phyloP scores from a whole-genome alignment of 1,139 yeast genomes.

The Yamadazyma jaroonii region DNA sequence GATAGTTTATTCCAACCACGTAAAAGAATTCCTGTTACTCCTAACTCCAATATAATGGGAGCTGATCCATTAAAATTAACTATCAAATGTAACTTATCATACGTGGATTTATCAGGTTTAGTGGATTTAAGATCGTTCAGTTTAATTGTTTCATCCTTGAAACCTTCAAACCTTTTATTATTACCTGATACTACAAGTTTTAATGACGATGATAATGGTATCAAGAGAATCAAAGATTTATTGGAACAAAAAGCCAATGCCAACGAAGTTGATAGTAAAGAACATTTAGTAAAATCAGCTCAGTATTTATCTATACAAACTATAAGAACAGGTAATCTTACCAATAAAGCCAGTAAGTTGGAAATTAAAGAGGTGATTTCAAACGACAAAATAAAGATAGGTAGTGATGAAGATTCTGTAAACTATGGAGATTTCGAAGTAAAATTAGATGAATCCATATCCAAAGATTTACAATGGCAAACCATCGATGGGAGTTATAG shows the following conservation, averaged over 20 bases:
- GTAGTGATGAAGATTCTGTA: slow-evolving; percentile 38
- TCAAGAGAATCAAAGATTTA: slow-evolving; percentile 24
- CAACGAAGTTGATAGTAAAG: slow-evolving; percentile 21
- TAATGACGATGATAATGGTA: slow-evolving; percentile 26
- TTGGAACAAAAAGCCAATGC: slow-evolving; percentile 34
- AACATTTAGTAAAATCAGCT: slow-evolving; percentile 22
- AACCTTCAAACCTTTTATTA: slow-evolving; percentile 72
- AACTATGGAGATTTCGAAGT: slow-evolving; percentile 68
- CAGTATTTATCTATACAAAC: slow-evolving; percentile 32
- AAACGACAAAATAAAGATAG: slow-evolving; percentile 50
- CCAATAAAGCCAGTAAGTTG: slow-evolving; percentile 21
- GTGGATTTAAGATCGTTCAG: slow-evolving; percentile 83
- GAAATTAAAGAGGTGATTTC: slow-evolving; percentile 29
- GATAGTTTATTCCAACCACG: slow-evolving; percentile 62
- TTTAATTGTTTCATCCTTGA: slow-evolving; percentile 74
- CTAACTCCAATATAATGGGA: slow-evolving; percentile 19
- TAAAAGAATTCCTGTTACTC: slow-evolving; percentile 31
- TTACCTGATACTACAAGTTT: slow-evolving; percentile 42
- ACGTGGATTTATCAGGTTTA: slow-evolving; percentile 78
- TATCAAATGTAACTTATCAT: slow-evolving; percentile 70
- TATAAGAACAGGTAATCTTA: slow-evolving; percentile 27
- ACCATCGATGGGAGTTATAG: slow-evolving; percentile 74
- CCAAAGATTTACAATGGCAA: slow-evolving; percentile 77
- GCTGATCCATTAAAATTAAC: slow-evolving; percentile 33
- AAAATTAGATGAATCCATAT: slow-evolving; percentile 64